Percentiles rank a stretch among this genome's conserved stretches.
These are phyloP conservation scores for Penicillium samsonianum DNA, from an alignment of 495 filamentous ascomycete genomes.

Conservation along the genomic window DNA sequence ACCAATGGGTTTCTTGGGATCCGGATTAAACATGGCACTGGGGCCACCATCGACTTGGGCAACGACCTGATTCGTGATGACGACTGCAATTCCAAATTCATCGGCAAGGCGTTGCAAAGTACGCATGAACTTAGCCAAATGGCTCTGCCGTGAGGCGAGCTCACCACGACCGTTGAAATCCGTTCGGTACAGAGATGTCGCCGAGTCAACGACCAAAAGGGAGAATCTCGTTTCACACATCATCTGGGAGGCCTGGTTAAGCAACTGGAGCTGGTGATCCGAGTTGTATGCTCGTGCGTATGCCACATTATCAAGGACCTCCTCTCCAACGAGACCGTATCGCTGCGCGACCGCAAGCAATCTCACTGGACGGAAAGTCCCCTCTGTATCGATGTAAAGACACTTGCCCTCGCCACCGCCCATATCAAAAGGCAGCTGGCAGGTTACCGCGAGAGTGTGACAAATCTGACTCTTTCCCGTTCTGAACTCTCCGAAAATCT, in stretches of 20 bases:
- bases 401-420: slow-evolving; percentile 98
- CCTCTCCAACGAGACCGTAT: slow-evolving; percentile 91
- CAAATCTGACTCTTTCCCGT: slow-evolving; percentile 99
- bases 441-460: slow-evolving; percentile 97
- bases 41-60: slow-evolving; percentile 97
- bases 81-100: slow-evolving; percentile 96
- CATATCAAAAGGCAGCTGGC: slow-evolving; percentile 97
- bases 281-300: slow-evolving; percentile 98
- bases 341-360: slow-evolving; percentile 88
- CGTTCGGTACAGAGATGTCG: slow-evolving; percentile 91
- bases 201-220: slow-evolving; percentile 90
- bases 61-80: slow-evolving; percentile 98
- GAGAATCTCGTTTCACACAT: slow-evolving; percentile 99
- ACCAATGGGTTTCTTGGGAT: slow-evolving; percentile 98
- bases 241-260: slow-evolving; percentile 95
- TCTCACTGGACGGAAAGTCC: slow-evolving; percentile 92
- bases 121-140: slow-evolving; percentile 96
- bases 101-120: slow-evolving; percentile 91
- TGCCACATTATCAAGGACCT: slow-evolving; percentile 96
- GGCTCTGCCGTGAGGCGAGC: slow-evolving; percentile 82
- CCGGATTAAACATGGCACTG: slow-evolving; percentile 96
- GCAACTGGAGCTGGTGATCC: slow-evolving; percentile 90
- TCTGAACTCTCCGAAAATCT: slow-evolving; percentile 96
- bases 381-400: slow-evolving; percentile 98
- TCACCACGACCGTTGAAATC: slow-evolving; percentile 96